A percentile compares a stretch with the other conserved stretches of the same genome.
These are phyloP conservation scores for Amanita pseudoporphyria DNA, from an alignment of 768 basidiomycete species.

Conservation along the genomic window DNA sequence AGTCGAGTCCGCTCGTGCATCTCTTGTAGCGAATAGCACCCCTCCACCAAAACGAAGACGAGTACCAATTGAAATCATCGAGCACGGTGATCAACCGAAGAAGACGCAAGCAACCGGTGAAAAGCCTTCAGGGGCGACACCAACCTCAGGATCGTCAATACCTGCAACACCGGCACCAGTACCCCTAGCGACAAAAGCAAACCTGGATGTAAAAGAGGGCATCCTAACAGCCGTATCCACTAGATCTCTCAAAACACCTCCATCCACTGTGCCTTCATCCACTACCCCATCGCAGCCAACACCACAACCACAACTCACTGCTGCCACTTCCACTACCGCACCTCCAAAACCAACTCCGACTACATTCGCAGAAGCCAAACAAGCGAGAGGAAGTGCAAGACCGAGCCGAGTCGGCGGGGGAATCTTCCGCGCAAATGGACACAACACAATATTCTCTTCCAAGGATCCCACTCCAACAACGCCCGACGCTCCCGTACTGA, in stretches of 20 bases:
- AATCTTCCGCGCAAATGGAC: slow-evolving; percentile 59
- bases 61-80: slow-evolving; percentile 56
- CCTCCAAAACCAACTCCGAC: slow-evolving; percentile 13
- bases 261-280: not conserved
- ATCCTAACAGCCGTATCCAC: slow-evolving; percentile 17
- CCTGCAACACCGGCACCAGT: not conserved
- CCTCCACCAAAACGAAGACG: slow-evolving; percentile 38
- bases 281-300: not conserved
- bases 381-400: slow-evolving; percentile 37
- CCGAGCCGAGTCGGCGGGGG: slow-evolving; percentile 52
- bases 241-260: slow-evolving; percentile 16
- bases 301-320: slow-evolving; percentile 8
- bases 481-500: slow-evolving; percentile 1
- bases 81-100: slow-evolving; percentile 16
- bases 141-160: not conserved
- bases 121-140: not conserved
- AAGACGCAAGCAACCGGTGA: not conserved
- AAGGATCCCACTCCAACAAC: slow-evolving; percentile 11
- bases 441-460: slow-evolving; percentile 44
- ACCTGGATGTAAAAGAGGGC: not conserved
- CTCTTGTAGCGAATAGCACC: slow-evolving; percentile 10
- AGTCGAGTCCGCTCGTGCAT: slow-evolving; percentile 12
- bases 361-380: slow-evolving; percentile 52
- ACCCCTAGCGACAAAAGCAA: not conserved
- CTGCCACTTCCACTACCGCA: slow-evolving; percentile 1